These are phyloP conservation scores for Boletellus deceptivus DNA, from an alignment of 1,284 basidiomycete genomes.

Conservation along the genomic window DNA sequence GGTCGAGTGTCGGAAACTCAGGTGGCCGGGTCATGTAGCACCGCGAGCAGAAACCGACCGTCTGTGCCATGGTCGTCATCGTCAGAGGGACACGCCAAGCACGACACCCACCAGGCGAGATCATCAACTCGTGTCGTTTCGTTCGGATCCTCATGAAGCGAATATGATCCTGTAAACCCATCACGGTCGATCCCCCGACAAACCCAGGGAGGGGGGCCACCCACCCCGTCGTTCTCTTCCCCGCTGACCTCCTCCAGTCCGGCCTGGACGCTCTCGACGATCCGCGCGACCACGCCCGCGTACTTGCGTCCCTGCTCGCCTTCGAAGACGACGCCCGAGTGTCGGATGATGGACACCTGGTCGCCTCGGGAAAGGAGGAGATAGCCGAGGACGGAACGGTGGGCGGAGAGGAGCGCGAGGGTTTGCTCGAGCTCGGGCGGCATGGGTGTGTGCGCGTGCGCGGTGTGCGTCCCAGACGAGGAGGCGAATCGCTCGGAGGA, in stretches of 20 bases:
- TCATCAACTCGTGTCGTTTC: slow-evolving; percentile 89
- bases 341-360: slow-evolving; percentile 72
- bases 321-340: slow-evolving; percentile 84
- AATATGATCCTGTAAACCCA: slow-evolving; percentile 70
- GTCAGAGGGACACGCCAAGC: slow-evolving; percentile 25
- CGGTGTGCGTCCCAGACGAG: slow-evolving; percentile 15
- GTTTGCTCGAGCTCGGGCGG: slow-evolving; percentile 79
- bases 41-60: slow-evolving; percentile 78
- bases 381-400: slow-evolving; percentile 86
- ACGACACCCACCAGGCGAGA: slow-evolving; percentile 71
- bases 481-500: slow-evolving; percentile 8
- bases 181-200: not conserved
- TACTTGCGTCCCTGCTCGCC: slow-evolving; percentile 82
- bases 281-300: slow-evolving; percentile 71
- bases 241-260: slow-evolving; percentile 73
- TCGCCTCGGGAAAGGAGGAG: slow-evolving; percentile 73
- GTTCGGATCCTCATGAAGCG: slow-evolving; percentile 90
- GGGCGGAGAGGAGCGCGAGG: slow-evolving; percentile 70
- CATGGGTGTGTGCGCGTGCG: slow-evolving; percentile 33
- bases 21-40: slow-evolving; percentile 73
- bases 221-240: slow-evolving; percentile 52
- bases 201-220: slow-evolving; percentile 21
- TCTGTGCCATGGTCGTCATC: slow-evolving; percentile 44
- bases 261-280: slow-evolving; percentile 73
- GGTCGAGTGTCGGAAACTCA: slow-evolving; percentile 5